Percentiles rank a stretch among this genome's conserved stretches.
These are phyloP conservation scores for Wickerhamomyces sp. DNA, from an alignment of 1,139 yeast genomes.

Conservation along the genomic window DNA sequence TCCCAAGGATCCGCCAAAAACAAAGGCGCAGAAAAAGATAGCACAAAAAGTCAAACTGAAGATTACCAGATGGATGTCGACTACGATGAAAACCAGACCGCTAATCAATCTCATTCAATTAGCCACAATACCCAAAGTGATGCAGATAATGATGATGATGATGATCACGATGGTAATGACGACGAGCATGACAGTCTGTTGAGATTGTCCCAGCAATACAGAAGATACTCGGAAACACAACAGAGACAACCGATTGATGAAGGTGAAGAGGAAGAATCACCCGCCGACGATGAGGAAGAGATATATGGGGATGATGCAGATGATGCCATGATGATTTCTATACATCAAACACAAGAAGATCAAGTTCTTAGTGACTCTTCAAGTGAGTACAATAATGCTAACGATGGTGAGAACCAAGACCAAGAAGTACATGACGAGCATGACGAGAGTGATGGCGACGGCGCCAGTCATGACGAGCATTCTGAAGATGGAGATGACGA, in stretches of 20 bases:
- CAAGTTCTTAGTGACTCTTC: too few species aligned
- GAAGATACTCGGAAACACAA: slow-evolving; percentile 16
- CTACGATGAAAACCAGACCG: slow-evolving; percentile 1
- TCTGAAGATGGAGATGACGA: slow-evolving; percentile 7
- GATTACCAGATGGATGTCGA: slow-evolving; percentile 2
- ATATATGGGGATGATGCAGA: slow-evolving; percentile 25
- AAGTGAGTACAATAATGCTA: slow-evolving; percentile 16
- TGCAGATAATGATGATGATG: slow-evolving; percentile 5
- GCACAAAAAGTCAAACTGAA: too few species aligned
- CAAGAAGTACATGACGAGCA: slow-evolving; percentile 21
- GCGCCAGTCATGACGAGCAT: slow-evolving; percentile 18
- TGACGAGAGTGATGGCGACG: slow-evolving; percentile 25
- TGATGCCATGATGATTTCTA: slow-evolving; percentile 24
- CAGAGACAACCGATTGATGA: slow-evolving; percentile 12
- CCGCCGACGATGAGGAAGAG: slow-evolving; percentile 19
- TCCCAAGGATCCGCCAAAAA: background rate
- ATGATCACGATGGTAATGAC: slow-evolving; percentile 23
- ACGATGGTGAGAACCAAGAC: slow-evolving; percentile 22
- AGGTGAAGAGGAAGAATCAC: too few species aligned
- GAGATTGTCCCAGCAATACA: slow-evolving; percentile 19
- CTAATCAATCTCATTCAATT: too few species aligned
- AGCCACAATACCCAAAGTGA: background rate
- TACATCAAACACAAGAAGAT: slow-evolving; percentile 13
- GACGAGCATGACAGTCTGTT: slow-evolving; percentile 19
- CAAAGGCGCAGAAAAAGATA: background rate